Conservation (phyloP, 768 basidiomycete genomes). For the Gymnopilus dilepis region DNA sequence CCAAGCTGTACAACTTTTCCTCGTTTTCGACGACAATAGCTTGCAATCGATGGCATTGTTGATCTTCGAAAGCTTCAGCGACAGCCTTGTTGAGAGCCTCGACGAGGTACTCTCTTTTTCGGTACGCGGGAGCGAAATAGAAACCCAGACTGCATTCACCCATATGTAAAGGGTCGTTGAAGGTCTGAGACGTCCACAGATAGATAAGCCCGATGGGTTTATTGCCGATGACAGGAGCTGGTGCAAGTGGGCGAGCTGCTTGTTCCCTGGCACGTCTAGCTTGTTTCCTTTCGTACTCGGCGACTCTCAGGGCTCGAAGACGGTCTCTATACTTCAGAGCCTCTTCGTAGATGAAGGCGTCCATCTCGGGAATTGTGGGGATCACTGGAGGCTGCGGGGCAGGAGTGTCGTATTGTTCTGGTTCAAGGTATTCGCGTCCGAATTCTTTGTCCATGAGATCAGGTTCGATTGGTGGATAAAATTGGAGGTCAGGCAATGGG, state of each 20-base stretch:
- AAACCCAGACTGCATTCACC: conserved; percentile 64
- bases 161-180: conserved; percentile 35
- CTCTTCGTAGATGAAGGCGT: conserved; percentile 20
- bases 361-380: conserved; percentile 15
- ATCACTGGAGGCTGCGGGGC: conserved; percentile 4
- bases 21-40: conserved; percentile 53
- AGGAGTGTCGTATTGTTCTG: conserved; percentile 16
- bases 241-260: background rate
- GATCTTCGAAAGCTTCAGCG: conserved; percentile 50
- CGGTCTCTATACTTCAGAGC: conserved; percentile 17
- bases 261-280: conserved; percentile 1
- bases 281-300: conserved; percentile 15
- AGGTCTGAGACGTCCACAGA: conserved; percentile 36
- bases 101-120: conserved; percentile 48
- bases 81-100: conserved; percentile 52
- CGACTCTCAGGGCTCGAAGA: conserved; percentile 4
- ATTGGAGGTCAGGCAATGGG: background rate
- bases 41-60: conserved; percentile 56
- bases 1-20: conserved; percentile 46
- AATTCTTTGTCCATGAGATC: conserved; percentile 15
- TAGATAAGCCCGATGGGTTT: conserved; percentile 49
- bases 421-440: conserved; percentile 26
- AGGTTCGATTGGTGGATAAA: conserved; percentile 4
- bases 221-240: background rate
- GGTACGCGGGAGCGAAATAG: conserved; percentile 43